Evolutionary conservation across 805 yeast genomes (phyloP).

Genomic region (Saccharomyces jurei): DNA sequence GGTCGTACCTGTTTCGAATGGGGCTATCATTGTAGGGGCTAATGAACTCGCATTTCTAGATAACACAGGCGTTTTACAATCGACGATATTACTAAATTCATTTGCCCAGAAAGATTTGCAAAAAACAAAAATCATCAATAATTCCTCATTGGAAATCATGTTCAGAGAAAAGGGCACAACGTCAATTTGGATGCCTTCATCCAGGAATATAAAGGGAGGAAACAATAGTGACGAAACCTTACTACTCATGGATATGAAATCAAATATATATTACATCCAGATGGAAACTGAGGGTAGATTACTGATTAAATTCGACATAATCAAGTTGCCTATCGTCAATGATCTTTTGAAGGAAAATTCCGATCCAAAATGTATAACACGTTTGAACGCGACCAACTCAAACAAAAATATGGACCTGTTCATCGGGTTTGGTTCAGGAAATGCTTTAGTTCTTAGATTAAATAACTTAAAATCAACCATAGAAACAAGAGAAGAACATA

Average conservation of each 20-base stretch:
- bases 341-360: slow-evolving; percentile 22
- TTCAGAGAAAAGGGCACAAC: slow-evolving; percentile 12
- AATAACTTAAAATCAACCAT: slow-evolving; percentile 24
- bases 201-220: slow-evolving; percentile 1
- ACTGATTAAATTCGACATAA: slow-evolving; percentile 23
- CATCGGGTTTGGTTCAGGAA: slow-evolving; percentile 53
- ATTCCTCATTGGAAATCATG: slow-evolving; percentile 24
- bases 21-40: slow-evolving; percentile 61
- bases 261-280: slow-evolving; percentile 21
- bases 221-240: slow-evolving; percentile 13
- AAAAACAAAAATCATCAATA: slow-evolving; percentile 41
- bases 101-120: slow-evolving; percentile 39
- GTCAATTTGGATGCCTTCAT: slow-evolving; percentile 11
- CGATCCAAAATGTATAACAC: slow-evolving; percentile 23
- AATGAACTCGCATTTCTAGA: slow-evolving; percentile 76
- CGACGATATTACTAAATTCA: slow-evolving; percentile 22
- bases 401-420: slow-evolving; percentile 41
- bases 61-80: slow-evolving; percentile 42
- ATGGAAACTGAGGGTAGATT: slow-evolving; percentile 27
- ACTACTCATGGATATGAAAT: slow-evolving; percentile 22
- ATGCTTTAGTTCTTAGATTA: slow-evolving; percentile 40
- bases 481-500: slow-evolving; percentile 32
- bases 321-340: slow-evolving; percentile 26
- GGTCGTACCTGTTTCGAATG: slow-evolving; percentile 56
- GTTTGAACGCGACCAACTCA: slow-evolving; percentile 18